Conservation (phyloP, 2,329 filamentous ascomycete species). For the Capronia epimyces region DNA sequence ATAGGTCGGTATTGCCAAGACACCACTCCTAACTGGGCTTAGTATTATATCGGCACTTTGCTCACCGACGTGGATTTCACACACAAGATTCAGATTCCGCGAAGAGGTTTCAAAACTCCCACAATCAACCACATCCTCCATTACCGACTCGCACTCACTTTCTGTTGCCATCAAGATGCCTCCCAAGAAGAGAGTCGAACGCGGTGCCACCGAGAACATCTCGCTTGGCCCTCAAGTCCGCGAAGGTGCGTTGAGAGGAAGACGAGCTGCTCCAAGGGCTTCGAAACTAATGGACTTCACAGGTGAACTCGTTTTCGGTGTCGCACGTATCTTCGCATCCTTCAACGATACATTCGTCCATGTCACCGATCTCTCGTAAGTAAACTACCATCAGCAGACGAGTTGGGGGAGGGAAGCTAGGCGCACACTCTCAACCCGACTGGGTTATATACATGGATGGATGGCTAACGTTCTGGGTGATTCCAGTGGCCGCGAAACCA, state of each 20-base stretch:
- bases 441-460: background rate
- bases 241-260: constrained; percentile 62
- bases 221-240: constrained; percentile 93
- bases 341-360: constrained; percentile 95
- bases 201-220: constrained; percentile 89
- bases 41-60: background rate
- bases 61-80: background rate
- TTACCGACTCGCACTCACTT: background rate
- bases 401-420: background rate
- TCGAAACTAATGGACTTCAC: constrained; percentile 24
- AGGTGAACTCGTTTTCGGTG: constrained; percentile 97
- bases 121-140: background rate
- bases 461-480: constrained; percentile 61
- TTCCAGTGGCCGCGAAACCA: constrained; percentile 97
- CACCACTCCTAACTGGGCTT: background rate
- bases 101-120: background rate
- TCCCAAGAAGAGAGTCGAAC: constrained; percentile 82
- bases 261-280: background rate
- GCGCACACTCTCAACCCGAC: background rate
- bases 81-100: background rate
- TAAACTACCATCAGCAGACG: constrained; percentile 31
- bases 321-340: constrained; percentile 95
- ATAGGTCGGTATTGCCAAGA: too few relatives aligned
- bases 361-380: constrained; percentile 95
- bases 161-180: constrained; percentile 62